phyloP scores from a whole-genome alignment of 805 yeast genomes.

The Priceomyces melissophilus region DNA sequence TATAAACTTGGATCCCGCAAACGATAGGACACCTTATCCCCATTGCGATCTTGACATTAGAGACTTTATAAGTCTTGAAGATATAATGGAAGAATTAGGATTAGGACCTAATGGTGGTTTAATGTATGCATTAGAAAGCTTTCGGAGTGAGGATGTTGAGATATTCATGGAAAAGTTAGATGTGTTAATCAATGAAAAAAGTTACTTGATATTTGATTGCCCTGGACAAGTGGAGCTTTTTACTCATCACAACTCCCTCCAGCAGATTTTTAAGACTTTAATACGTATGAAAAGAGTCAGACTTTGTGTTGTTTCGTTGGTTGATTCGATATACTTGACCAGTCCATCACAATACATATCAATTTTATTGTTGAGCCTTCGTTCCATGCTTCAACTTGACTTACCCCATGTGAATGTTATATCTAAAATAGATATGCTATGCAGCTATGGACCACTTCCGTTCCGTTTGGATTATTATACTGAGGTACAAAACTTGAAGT shows the following conservation, averaged over 20 bases:
- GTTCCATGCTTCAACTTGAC: slow-evolving; percentile 91
- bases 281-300: slow-evolving; percentile 59
- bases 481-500: slow-evolving; percentile 80
- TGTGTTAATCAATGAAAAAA: slow-evolving; percentile 48
- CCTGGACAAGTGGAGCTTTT: slow-evolving; percentile 97
- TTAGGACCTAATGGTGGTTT: slow-evolving; percentile 95
- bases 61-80: slow-evolving; percentile 71
- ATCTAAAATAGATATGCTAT: slow-evolving; percentile 82
- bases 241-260: slow-evolving; percentile 80
- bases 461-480: slow-evolving; percentile 84
- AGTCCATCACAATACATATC: slow-evolving; percentile 89
- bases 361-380: slow-evolving; percentile 68
- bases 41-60: slow-evolving; percentile 70
- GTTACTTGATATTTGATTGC: slow-evolving; percentile 78
- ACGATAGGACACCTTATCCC: slow-evolving; percentile 66
- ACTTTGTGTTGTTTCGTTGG: slow-evolving; percentile 77
- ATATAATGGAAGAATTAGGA: slow-evolving; percentile 80
- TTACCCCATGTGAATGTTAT: slow-evolving; percentile 91
- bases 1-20: slow-evolving; percentile 90
- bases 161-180: slow-evolving; percentile 55
- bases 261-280: slow-evolving; percentile 60
- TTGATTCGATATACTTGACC: slow-evolving; percentile 79
- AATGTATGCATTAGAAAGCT: slow-evolving; percentile 50
- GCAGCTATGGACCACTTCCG: slow-evolving; percentile 76
- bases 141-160: slow-evolving; percentile 44